Evolutionary conservation across 805 yeast genomes (phyloP), one percentile per base, ranked within the genome.

Genomic region (Jamesozyma lodderae): DNA sequence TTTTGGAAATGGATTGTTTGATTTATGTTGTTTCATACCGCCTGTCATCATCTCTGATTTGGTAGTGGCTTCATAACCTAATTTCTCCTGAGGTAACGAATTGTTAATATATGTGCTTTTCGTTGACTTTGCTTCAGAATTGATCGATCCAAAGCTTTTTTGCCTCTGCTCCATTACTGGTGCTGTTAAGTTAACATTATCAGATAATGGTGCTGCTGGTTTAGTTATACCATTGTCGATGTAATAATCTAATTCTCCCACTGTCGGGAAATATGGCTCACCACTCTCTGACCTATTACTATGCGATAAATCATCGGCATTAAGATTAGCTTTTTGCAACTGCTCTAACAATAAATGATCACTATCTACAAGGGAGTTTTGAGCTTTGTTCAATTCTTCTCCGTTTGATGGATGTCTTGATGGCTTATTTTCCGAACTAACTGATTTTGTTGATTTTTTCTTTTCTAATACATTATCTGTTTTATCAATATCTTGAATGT

Each of bases 1-100:
- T 35, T 46, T 52, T 15, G 63, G 64, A 26, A 60, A 60, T n/a
- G 64, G 64, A 41, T 60, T 60, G 31, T 52, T 56, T 3, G 61
- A 49, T 44, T 60, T 60, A 42, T 58, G 57, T 35, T 55, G 60
- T 41, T 47, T 57, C 6, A 28, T 37, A 6, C 21, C 20, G 23
- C 27, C 31, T 10, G 31, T 11, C 10, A 19, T 23, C 15, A n/a
- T 20, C 11, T 38, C 44, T 6, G 41, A 25, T 26, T 37, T 30
- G 8, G 36, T 33, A 23, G 40, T 26, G 15, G 33, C 27, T 21
- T 31, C 33, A 20, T 41, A 4, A 31, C 37, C 9, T 37, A 45
- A 16, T 28, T 14, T 14, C 25, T 40, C 33, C 21, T 21, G 38
- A 7, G 37, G 31, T 6, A 11, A 9, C 3, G 23, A 10, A 35